Percentiles rank a stretch among this genome's conserved stretches.
Conservation (phyloP, 345 rosid species). For the Eucalyptus pauciflora region DNA sequence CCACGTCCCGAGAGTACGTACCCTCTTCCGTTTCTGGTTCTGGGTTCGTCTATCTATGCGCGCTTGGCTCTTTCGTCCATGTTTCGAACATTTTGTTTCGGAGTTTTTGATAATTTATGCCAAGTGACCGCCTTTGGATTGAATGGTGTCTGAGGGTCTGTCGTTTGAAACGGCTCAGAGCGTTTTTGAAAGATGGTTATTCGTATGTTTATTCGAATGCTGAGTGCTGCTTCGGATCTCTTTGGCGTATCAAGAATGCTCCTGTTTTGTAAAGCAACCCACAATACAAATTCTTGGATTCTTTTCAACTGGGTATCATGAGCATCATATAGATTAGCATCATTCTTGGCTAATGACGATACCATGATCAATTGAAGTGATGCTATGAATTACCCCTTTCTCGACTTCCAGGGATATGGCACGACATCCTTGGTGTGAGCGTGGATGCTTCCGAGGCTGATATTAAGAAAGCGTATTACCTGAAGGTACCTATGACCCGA, state of each 20-base stretch:
- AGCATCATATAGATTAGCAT: neutral
- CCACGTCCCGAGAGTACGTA: neutral
- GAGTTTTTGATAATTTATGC: neutral
- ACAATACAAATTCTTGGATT: neutral
- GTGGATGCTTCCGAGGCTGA: too few relatives aligned
- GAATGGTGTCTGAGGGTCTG: neutral
- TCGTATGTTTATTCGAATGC: neutral
- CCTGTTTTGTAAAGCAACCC: neutral
- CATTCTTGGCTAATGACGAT: neutral
- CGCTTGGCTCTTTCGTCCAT: neutral
- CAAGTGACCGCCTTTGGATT: neutral
- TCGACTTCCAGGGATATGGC: conserved; percentile 37
- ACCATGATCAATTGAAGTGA: neutral
- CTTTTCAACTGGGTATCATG: neutral
- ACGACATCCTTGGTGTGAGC: neutral
- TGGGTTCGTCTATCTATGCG: neutral
- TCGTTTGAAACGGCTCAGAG: neutral
- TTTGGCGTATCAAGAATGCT: neutral
- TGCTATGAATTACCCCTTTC: neutral
- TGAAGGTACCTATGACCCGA: too few relatives aligned
- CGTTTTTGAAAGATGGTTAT: too few relatives aligned
- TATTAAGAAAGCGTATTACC: too few relatives aligned
- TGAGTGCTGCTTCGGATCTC: neutral
- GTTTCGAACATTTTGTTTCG: neutral
- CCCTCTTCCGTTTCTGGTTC: neutral